Conservation (phyloP, 2,329 filamentous ascomycete species). For the Pestalotiopsis sp. region DNA sequence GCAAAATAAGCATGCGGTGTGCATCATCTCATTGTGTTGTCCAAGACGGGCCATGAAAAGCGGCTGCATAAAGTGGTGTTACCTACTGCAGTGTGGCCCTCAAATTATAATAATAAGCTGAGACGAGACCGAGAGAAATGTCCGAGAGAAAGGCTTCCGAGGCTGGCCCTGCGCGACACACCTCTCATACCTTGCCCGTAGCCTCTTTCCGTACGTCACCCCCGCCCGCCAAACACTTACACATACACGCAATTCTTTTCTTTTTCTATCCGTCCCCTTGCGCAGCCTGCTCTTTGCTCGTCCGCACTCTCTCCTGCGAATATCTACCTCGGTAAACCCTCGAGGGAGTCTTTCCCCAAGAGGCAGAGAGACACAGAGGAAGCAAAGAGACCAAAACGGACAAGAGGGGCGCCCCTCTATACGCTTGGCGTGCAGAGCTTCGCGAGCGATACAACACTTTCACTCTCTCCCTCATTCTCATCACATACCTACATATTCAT, state of each 20-base stretch:
- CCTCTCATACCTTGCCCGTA: constrained; percentile 44
- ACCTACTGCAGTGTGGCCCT: constrained; percentile 9
- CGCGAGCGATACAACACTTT: neutral
- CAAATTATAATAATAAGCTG: neutral
- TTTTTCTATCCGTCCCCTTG: neutral
- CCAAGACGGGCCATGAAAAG: constrained; percentile 6
- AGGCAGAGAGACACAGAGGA: neutral
- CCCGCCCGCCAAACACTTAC: neutral
- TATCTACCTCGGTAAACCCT: neutral
- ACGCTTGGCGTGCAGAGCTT: no score
- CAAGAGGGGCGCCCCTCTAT: no score
- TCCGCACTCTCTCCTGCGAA: neutral
- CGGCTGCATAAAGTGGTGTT: constrained; percentile 12
- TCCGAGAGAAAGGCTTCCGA: constrained; percentile 46
- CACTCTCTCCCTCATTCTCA: neutral
- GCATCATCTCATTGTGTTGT: neutral
- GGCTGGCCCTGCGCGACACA: constrained; percentile 41
- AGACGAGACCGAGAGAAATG: constrained; percentile 31
- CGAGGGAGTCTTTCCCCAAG: neutral
- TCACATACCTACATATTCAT: constrained; percentile 12
- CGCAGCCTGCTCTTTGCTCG: neutral
- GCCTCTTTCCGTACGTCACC: constrained; percentile 53
- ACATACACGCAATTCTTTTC: neutral
- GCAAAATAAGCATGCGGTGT: constrained; percentile 8
- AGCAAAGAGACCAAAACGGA: neutral